Conservation (phyloP, 768 basidiomycete genomes). For the Cubamyces sp. region DNA sequence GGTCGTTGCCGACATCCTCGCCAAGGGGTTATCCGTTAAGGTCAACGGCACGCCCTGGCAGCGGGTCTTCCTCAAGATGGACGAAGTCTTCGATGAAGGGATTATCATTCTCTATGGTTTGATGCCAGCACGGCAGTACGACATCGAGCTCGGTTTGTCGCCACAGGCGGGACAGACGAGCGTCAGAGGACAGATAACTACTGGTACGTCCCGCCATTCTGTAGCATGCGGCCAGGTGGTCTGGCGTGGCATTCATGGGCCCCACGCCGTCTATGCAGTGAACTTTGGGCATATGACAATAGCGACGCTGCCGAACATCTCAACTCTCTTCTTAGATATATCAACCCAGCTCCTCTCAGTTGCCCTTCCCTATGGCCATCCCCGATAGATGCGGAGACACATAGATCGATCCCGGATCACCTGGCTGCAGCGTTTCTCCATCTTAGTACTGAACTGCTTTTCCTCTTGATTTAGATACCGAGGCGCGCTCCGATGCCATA, state of each 20-base stretch:
- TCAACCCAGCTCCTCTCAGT: neutral
- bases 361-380: neutral
- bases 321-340: neutral
- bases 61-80: constrained; percentile 75
- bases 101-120: constrained; percentile 91
- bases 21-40: constrained; percentile 76
- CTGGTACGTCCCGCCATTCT: constrained; percentile 38
- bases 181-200: constrained; percentile 69
- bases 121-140: constrained; percentile 87
- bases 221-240: constrained; percentile 1
- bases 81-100: constrained; percentile 83
- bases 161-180: constrained; percentile 50
- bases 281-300: constrained; percentile 10
- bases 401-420: neutral
- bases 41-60: constrained; percentile 83
- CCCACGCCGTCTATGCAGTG: neutral
- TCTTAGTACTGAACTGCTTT: neutral
- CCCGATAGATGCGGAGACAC: neutral
- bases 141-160: constrained; percentile 81
- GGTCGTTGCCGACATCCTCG: constrained; percentile 67
- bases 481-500: constrained; percentile 16
- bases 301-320: neutral
- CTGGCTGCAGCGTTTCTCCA: neutral
- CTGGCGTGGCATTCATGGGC: constrained; percentile 2
- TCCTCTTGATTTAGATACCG: constrained; percentile 17